Percentiles rank a stretch among this genome's conserved stretches.
phyloP scores from a whole-genome alignment of 345 rosid genomes.

The Lagerstroemia speciosa region DNA sequence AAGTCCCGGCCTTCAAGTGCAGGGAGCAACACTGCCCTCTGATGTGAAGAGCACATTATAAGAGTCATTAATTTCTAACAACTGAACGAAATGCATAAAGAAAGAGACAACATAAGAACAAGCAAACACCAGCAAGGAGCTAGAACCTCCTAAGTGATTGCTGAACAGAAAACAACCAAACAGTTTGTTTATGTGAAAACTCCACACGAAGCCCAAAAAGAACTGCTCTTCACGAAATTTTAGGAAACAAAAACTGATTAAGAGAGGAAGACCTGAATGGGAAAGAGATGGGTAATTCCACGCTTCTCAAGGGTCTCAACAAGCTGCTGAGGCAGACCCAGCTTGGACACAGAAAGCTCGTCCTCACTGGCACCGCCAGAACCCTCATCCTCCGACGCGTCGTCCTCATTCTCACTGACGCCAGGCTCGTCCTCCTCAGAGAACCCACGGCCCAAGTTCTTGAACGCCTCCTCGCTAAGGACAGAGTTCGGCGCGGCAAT shows the following conservation, averaged over 20 bases:
- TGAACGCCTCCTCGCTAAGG: conserved; percentile 85
- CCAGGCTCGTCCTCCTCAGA: conserved; percentile 13
- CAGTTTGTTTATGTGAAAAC: neutral
- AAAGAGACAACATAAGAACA: neutral
- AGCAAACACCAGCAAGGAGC: neutral
- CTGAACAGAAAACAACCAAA: neutral
- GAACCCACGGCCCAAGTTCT: conserved; percentile 42
- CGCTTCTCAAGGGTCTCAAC: conserved; percentile 66
- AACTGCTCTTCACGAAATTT: neutral
- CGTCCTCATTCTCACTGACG: conserved; percentile 9
- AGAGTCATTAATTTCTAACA: neutral
- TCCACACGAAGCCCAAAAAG: neutral
- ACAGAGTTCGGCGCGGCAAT: conserved; percentile 70
- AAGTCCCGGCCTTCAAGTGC: conserved; percentile 82
- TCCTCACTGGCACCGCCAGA: conserved; percentile 17
- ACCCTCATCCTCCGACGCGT: conserved; percentile 10
- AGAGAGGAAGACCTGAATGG: conserved; percentile 55
- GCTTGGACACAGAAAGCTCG: conserved; percentile 60
- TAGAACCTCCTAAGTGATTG: neutral
- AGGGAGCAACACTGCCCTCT: conserved; percentile 89
- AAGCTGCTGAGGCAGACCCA: conserved; percentile 68
- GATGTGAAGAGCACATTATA: neutral
- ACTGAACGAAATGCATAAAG: neutral
- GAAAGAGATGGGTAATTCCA: conserved; percentile 88
- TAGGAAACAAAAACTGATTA: neutral